A percentile compares a stretch with the other conserved stretches of the same genome.
Conservation (phyloP, 805 yeast species). For the Wickerhamomyces strasburgensis region DNA sequence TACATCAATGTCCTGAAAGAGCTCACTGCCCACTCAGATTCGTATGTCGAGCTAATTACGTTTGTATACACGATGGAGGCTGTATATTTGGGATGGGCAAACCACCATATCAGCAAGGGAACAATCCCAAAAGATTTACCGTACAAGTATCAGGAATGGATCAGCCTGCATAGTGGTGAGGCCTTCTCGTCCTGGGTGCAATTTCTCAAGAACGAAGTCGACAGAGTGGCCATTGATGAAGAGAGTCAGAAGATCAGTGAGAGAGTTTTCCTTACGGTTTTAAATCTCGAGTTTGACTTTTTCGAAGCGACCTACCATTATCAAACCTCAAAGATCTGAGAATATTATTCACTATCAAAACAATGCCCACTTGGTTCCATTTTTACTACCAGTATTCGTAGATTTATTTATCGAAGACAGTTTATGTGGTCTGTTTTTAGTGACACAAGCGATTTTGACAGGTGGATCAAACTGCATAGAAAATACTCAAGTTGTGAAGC, state of each 20-base stretch:
- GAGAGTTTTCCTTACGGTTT: conserved; percentile 29
- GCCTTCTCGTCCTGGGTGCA: conserved; percentile 42
- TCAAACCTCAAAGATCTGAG: not conserved
- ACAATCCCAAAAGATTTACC: conserved; percentile 29
- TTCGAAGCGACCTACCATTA: conserved; percentile 29
- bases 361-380: too few relatives aligned
- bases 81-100: conserved; percentile 50
- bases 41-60: conserved; percentile 40
- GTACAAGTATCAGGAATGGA: conserved; percentile 48
- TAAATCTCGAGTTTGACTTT: conserved; percentile 39
- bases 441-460: too few relatives aligned
- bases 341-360: not conserved
- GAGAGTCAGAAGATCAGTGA: conserved; percentile 24
- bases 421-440: too few relatives aligned
- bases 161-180: conserved; percentile 44
- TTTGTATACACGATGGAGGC: conserved; percentile 43
- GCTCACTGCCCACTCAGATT: conserved; percentile 25
- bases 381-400: too few relatives aligned
- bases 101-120: conserved; percentile 27
- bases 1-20: conserved; percentile 34
- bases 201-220: conserved; percentile 40
- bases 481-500: too few relatives aligned
- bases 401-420: too few relatives aligned
- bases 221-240: conserved; percentile 23
- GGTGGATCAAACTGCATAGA: too few relatives aligned